These are phyloP conservation scores for Cronartium quercuum DNA, from an alignment of 1,284 basidiomycete genomes.

Conservation along the genomic window DNA sequence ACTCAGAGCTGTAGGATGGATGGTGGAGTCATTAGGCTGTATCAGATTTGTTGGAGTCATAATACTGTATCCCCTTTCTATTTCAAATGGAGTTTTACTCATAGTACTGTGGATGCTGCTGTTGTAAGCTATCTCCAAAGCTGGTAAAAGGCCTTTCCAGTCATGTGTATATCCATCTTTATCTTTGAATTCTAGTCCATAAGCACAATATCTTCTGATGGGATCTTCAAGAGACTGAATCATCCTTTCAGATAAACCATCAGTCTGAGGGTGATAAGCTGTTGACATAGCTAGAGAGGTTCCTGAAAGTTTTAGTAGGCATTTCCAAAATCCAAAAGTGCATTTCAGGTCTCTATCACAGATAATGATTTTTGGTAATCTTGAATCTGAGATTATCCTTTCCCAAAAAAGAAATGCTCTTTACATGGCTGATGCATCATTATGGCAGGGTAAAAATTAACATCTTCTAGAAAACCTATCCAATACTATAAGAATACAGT, in stretches of 20 bases:
- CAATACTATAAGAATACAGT: background rate
- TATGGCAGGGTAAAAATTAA: constrained; percentile 3
- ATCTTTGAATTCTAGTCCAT: too few species aligned
- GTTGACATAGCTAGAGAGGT: constrained; percentile 4
- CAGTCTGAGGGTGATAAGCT: constrained; percentile 10
- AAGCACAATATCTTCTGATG: constrained; percentile 2
- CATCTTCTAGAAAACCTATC: constrained; percentile 1
- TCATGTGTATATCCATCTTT: too few species aligned
- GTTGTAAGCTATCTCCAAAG: constrained; percentile 34
- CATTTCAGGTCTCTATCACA: constrained; percentile 15
- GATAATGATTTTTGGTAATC: constrained; percentile 12
- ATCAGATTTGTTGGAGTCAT: background rate
- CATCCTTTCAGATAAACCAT: background rate
- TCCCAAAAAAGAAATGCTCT: constrained; percentile 9
- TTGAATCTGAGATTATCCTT: constrained; percentile 1
- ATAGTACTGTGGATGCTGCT: constrained; percentile 12
- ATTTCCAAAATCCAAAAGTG: background rate
- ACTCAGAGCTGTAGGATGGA: background rate
- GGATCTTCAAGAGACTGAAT: constrained; percentile 3
- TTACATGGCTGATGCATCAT: constrained; percentile 8
- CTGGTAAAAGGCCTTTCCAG: constrained; percentile 17
- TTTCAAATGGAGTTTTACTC: constrained; percentile 7
- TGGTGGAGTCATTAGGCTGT: too few species aligned
- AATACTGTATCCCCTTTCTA: constrained; percentile 12
- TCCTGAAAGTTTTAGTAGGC: background rate